These are phyloP conservation scores for Suillus placidus DNA, from an alignment of 768 basidiomycete genomes.

Conservation along the genomic window DNA sequence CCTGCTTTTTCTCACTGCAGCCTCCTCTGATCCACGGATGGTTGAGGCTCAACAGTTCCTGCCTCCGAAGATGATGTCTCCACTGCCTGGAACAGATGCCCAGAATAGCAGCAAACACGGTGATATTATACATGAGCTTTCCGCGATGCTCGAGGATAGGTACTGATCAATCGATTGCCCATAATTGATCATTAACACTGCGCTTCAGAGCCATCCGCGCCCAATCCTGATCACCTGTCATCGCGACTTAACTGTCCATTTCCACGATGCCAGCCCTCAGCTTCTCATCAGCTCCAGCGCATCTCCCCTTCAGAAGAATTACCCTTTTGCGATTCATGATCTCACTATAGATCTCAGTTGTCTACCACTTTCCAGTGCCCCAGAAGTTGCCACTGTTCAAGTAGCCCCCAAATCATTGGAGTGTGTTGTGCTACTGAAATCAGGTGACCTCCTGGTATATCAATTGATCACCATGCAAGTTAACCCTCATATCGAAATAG, in stretches of 20 bases:
- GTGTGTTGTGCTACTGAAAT: constrained; percentile 51
- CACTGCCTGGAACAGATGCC: constrained; percentile 8
- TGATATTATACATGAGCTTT: constrained; percentile 4
- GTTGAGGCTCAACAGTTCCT: constrained; percentile 74
- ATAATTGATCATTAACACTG: neutral
- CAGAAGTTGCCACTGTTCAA: constrained; percentile 46
- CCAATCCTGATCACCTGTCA: constrained; percentile 68
- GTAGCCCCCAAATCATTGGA: constrained; percentile 62
- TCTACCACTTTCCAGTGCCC: constrained; percentile 38
- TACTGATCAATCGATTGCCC: constrained; percentile 26
- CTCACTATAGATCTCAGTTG: constrained; percentile 62
- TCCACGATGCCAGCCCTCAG: constrained; percentile 76
- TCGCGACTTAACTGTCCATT: constrained; percentile 63
- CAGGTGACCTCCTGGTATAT: constrained; percentile 62
- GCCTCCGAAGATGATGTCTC: constrained; percentile 50
- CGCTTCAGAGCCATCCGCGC: constrained; percentile 56
- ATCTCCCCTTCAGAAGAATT: constrained; percentile 58
- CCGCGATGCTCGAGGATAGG: constrained; percentile 27
- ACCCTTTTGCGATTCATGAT: constrained; percentile 61
- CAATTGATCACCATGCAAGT: constrained; percentile 33
- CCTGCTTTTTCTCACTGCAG: constrained; percentile 63
- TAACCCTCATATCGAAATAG: constrained; percentile 23
- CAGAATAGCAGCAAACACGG: neutral
- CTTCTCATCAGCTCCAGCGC: constrained; percentile 52
- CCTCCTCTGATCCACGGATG: constrained; percentile 48